Base-by-base conservation (phyloP, 495 filamentous ascomycete species). In the Tetracladium setigerum region DNA sequence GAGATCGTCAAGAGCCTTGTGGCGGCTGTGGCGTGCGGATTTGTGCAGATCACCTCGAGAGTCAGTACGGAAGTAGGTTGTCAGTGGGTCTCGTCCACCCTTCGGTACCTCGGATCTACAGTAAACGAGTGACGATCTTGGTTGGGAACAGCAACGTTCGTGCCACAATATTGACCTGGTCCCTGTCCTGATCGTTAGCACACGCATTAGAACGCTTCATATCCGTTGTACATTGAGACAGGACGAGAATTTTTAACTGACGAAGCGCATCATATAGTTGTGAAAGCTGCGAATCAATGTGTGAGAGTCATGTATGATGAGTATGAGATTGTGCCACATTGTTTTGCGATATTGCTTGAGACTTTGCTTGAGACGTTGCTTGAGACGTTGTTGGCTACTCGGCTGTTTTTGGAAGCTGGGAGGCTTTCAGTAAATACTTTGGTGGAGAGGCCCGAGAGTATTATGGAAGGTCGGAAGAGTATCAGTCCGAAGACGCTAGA, bases 291-390 rank as follows among this genome's bases (percentile, higher is more conserved):
- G 30, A 54, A 59, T 6, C 79, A 82, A 12, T 82, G 83, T 11
- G 85, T 84, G 0, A 53, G 62, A 1, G 78, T 95, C 6, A 65
- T 77, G 30, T 83, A 79, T 33, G 80, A 89, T 56, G 74, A 87
- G 62, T 95, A 80, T 54, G 86, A 92, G 62, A 83, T 81, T 1
- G 92, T 95, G 87, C 89, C 90, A 37, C 91, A 97, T 59, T 86
- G 83, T 49, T 95, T 94, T 60, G 80, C 72, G 0, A 54, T 82
- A 50, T 39, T 94, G 0, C 64, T 95, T 46, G 62, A 69, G 13
- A 59, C 56, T n/a, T 54, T 76, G 1, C 43, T 63, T 1, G 74
- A 67, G 6, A n/a, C n/a, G n/a, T n/a, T n/a, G n/a, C n/a, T n/a
- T n/a, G n/a, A n/a, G n/a, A n/a, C n/a, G n/a, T n/a, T n/a, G n/a